A percentile compares a stretch with the other conserved stretches of the same genome.
These are phyloP conservation scores for Chaetomidium leptoderma DNA, from an alignment of 495 filamentous ascomycete species.

Conservation along the genomic window DNA sequence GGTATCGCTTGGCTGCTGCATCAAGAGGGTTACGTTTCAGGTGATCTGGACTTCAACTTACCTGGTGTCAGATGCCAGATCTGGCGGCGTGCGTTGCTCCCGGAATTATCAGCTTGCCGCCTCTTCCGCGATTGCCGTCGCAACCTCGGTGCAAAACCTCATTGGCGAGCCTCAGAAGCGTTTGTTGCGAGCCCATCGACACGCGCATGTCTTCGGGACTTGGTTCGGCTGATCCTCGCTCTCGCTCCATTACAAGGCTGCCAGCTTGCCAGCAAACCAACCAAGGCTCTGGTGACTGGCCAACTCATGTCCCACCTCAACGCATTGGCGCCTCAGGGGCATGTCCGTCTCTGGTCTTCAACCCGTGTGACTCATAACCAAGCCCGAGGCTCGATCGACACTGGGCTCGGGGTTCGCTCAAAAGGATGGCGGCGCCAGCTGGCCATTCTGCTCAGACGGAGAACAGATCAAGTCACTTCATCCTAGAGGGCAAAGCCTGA, in stretches of 20 bases:
- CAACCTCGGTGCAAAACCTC: background rate
- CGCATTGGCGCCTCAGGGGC: background rate
- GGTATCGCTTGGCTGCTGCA: slow-evolving; percentile 2
- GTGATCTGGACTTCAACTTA: slow-evolving; percentile 3
- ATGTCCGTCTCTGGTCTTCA: background rate
- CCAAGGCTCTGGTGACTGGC: background rate
- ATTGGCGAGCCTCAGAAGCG: background rate
- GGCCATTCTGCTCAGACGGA: too few relatives aligned
- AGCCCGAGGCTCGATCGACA: too few relatives aligned
- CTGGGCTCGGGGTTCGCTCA: too few relatives aligned
- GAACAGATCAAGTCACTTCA: too few relatives aligned
- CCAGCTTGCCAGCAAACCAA: background rate
- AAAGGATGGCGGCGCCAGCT: too few relatives aligned
- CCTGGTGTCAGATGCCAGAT: background rate
- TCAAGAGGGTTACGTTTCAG: background rate
- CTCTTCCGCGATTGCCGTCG: slow-evolving; percentile 12
- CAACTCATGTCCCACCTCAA: background rate
- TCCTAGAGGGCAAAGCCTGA: too few relatives aligned
- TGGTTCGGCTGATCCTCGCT: background rate
- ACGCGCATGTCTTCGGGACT: background rate
- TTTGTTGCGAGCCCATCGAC: background rate
- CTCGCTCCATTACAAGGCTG: background rate
- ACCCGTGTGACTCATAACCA: too few relatives aligned
- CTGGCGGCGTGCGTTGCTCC: background rate
- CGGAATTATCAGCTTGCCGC: background rate